Evolutionary conservation across 2,329 filamentous ascomycete genomes (phyloP).

Genomic region (Cryphonectria nitschkei): DNA sequence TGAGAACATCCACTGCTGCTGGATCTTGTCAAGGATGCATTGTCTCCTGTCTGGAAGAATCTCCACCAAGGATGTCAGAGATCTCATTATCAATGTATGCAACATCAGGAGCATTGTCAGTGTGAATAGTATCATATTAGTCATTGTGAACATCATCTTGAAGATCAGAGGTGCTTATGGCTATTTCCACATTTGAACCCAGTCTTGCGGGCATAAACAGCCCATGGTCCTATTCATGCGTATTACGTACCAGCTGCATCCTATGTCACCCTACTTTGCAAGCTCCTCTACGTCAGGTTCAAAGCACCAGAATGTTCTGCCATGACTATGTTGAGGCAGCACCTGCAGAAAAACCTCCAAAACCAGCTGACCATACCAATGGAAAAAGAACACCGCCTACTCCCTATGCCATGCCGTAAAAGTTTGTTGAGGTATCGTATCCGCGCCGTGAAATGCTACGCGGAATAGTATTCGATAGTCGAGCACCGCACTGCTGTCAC

Average conservation of each 20-base stretch:
- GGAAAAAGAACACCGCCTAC: background rate
- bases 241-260: background rate
- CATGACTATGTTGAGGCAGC: background rate
- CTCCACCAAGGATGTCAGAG: too few species aligned
- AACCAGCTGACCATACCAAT: background rate
- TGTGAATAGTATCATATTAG: too few species aligned
- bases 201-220: background rate
- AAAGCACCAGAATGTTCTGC: background rate
- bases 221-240: background rate
- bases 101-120: too few species aligned
- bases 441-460: background rate
- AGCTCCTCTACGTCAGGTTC: background rate
- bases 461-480: background rate
- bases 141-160: too few species aligned
- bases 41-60: too few species aligned
- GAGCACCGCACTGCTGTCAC: background rate
- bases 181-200: background rate
- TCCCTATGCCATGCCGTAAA: slow-evolving; percentile 7
- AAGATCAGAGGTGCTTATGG: background rate
- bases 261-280: background rate
- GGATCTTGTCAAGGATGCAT: too few species aligned
- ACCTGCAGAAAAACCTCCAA: background rate
- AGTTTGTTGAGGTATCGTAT: background rate
- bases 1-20: too few species aligned
- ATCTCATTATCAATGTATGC: too few species aligned